Conservation (phyloP, 139 green algal genomes). For the Chlorella ohadii region DNA sequence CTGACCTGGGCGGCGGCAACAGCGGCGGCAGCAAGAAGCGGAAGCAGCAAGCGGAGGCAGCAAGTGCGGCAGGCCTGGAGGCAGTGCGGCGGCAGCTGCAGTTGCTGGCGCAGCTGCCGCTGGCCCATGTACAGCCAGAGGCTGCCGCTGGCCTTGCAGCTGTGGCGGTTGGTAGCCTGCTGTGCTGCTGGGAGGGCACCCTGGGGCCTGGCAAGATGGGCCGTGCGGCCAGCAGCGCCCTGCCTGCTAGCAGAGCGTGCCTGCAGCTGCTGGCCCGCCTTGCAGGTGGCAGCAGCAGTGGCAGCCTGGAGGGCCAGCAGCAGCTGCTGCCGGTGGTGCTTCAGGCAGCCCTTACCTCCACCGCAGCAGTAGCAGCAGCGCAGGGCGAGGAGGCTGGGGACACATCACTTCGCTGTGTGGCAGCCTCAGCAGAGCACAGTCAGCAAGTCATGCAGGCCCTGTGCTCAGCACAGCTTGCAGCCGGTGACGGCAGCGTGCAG, state of each 20-base stretch:
- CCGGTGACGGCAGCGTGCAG: neutral
- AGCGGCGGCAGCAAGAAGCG: neutral
- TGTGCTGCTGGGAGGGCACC: slow-evolving; percentile 15
- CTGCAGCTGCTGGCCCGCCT: neutral
- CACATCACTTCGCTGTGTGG: neutral
- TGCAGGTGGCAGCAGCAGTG: neutral
- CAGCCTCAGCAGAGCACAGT: neutral
- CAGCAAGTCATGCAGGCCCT: slow-evolving; percentile 1
- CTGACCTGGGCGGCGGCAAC: neutral
- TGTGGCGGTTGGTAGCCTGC: neutral
- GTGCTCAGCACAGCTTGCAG: neutral
- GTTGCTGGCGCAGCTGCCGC: slow-evolving; percentile 16
- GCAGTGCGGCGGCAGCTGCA: neutral
- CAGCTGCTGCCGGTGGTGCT: neutral
- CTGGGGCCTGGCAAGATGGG: neutral
- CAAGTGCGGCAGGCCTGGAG: neutral
- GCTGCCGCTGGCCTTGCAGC: slow-evolving; percentile 3
- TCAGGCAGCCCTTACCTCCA: neutral
- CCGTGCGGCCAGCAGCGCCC: neutral
- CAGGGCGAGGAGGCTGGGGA: neutral
- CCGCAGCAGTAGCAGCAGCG: neutral
- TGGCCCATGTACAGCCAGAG: neutral
- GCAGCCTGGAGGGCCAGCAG: neutral
- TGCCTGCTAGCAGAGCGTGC: neutral
- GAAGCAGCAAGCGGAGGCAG: neutral